Conservation (phyloP, 441 rosid genomes). For the Isatis lusitanica region DNA sequence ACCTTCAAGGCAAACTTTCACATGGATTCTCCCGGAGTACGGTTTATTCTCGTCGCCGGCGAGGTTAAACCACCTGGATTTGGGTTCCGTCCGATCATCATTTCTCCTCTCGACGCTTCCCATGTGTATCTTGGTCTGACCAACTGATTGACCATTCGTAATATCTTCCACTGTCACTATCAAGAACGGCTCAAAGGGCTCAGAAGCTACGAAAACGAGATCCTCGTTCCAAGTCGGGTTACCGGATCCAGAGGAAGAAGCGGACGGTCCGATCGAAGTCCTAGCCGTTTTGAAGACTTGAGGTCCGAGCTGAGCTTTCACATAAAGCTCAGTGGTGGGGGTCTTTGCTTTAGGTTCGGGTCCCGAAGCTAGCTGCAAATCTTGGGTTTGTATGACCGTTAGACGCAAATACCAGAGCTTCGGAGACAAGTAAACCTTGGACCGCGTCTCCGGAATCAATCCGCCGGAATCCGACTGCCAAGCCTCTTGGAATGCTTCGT, state of each 20-base stretch:
- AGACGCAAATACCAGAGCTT: conserved; percentile 73
- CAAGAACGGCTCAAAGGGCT: conserved; percentile 70
- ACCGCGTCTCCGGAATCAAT: conserved; percentile 63
- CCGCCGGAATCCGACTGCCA: conserved; percentile 86
- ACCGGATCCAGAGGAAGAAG: conserved; percentile 41
- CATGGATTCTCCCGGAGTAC: conserved; percentile 61
- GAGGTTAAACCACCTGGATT: conserved; percentile 79
- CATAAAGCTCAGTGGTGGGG: conserved; percentile 55
- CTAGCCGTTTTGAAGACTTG: conserved; percentile 65
- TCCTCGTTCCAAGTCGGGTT: conserved; percentile 76
- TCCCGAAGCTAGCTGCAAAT: conserved; percentile 58
- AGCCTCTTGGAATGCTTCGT: conserved; percentile 74
- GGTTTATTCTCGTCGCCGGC: conserved; percentile 51
- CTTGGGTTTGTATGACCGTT: conserved; percentile 83
- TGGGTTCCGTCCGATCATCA: conserved; percentile 48
- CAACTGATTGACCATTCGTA: conserved; percentile 48
- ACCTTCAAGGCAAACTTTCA: conserved; percentile 59
- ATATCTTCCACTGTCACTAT: conserved; percentile 56
- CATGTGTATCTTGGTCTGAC: conserved; percentile 57
- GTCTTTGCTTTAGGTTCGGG: conserved; percentile 51
- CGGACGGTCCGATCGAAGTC: conserved; percentile 42
- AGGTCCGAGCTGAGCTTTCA: conserved; percentile 64
- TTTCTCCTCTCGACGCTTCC: conserved; percentile 55
- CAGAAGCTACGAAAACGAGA: conserved; percentile 64
- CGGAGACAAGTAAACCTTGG: conserved; percentile 69